These are phyloP conservation scores for Bipolaris gigantea DNA, from an alignment of 2,329 filamentous ascomycete species.

Conservation along the genomic window DNA sequence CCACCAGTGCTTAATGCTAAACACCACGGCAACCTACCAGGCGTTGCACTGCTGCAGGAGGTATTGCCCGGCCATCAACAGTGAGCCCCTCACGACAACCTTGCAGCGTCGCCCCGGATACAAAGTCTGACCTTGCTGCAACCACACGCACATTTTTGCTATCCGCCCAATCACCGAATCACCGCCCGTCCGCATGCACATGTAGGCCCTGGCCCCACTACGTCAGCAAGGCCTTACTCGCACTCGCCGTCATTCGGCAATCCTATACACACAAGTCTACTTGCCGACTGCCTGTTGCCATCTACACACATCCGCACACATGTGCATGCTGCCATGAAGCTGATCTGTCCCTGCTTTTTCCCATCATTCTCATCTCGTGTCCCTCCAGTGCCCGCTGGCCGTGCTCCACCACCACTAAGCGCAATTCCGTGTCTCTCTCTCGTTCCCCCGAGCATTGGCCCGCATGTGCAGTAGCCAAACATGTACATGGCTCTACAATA, in stretches of 20 bases:
- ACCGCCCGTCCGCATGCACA: conserved; percentile 11
- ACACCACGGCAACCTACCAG: conserved; percentile 1
- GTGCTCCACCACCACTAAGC: neutral
- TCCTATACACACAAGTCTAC: neutral
- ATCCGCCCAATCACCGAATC: conserved; percentile 28
- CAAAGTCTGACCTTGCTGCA: conserved; percentile 4
- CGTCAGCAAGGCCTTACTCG: conserved; percentile 16
- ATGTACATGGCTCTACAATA: no score
- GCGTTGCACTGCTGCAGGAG: conserved; percentile 13
- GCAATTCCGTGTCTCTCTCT: neutral
- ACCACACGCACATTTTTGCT: conserved; percentile 24
- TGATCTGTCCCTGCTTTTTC: conserved; percentile 15
- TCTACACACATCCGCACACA: no score
- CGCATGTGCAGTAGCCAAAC: no score
- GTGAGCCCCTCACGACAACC: conserved; percentile 11
- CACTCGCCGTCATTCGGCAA: conserved; percentile 12
- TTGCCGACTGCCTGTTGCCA: no score
- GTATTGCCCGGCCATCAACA: conserved; percentile 11
- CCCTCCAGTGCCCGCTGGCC: conserved; percentile 17
- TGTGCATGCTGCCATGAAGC: neutral
- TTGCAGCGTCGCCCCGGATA: conserved; percentile 16
- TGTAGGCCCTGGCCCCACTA: conserved; percentile 30
- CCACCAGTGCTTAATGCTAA: neutral
- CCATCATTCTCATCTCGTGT: conserved; percentile 28
- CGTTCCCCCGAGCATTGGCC: conserved; percentile 1